Evolutionary conservation across 495 filamentous ascomycete species (phyloP), one percentile per base, ranked within the genome.

Genomic region (Annulohypoxylon stygium): DNA sequence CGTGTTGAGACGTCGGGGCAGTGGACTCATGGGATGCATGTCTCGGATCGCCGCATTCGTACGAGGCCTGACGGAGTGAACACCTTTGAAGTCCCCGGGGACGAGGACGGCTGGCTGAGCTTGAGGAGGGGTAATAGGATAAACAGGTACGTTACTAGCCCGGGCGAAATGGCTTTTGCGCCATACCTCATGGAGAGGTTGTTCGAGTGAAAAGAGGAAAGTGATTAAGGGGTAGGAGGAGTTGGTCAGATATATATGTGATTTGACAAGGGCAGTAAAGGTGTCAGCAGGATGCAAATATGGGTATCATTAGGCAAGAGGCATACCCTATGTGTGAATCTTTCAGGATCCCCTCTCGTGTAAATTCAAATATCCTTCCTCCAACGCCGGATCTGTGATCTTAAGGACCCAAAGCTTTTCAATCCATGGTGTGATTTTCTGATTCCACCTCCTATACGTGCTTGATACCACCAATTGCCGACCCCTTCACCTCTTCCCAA

Each of bases 21-120:
- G 81, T 99, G 96, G 96, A 97, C 95, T 60, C 84, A 92, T 48
- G 96, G 96, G 2, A 93, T 94, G 90, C 94, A 93, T 78, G 87
- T 98, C 16, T 83, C 93, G 37, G 97, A 99, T 80, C 83, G 89
- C 9, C 85, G 96, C 12, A 86, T 82, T 51, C 79, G 87, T 51
- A 89, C 89, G 71, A 88, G 84, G 67, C 83, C 88, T 2, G 89
- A 87, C n/a, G 82, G 80, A 10, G 88, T 90, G 37, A 79, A 82
- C 47, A 78, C 69, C 23, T 80, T 76, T 55, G 80, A 77, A 41
- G 86, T 92, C 62, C 81, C 84, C 43, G 82, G 84, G 14, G 94
- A 97, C 74, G 87, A 88, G 43, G 89, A 90, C 18, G 86, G 89
- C 8, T 98, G 94, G 94, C 75, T 95, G 74, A 91, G 88, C 75